Percentiles rank a stretch among this genome's conserved stretches.
Evolutionary conservation across 75 land plant species (phyloP).

Genomic region (Sequoia sempervirens): DNA sequence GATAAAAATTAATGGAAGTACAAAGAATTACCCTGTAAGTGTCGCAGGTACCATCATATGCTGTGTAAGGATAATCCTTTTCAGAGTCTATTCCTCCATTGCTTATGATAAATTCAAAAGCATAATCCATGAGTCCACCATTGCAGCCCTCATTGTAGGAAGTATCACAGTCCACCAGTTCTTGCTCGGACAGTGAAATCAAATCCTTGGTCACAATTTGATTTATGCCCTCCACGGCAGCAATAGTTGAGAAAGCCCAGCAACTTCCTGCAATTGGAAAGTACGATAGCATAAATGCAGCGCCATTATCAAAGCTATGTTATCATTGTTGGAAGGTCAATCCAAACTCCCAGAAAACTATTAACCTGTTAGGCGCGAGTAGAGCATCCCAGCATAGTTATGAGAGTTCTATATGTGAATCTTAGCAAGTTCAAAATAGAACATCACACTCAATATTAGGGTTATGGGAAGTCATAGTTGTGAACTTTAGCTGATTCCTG

Average conservation of each 20-base stretch:
- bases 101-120: conserved; percentile 53
- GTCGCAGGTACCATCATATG: conserved; percentile 39
- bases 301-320: background rate
- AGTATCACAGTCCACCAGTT: conserved; percentile 60
- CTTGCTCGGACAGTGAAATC: conserved; percentile 59
- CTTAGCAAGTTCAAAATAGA: background rate
- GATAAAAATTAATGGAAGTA: background rate
- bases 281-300: background rate
- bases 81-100: conserved; percentile 63
- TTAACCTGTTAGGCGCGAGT: background rate
- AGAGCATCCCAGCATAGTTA: background rate
- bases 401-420: background rate
- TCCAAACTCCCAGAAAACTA: background rate
- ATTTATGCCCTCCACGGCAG: conserved; percentile 56
- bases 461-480: too few species aligned
- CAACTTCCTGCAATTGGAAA: conserved; percentile 45
- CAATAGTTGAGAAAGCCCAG: conserved; percentile 63
- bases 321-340: background rate
- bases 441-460: background rate
- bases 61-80: conserved; percentile 55
- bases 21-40: conserved; percentile 23
- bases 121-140: conserved; percentile 69
- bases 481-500: too few species aligned
- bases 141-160: conserved; percentile 50
- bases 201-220: conserved; percentile 39